These are phyloP conservation scores for Rhododendron henanense DNA, from an alignment of 148 eudicot species.

Conservation along the genomic window DNA sequence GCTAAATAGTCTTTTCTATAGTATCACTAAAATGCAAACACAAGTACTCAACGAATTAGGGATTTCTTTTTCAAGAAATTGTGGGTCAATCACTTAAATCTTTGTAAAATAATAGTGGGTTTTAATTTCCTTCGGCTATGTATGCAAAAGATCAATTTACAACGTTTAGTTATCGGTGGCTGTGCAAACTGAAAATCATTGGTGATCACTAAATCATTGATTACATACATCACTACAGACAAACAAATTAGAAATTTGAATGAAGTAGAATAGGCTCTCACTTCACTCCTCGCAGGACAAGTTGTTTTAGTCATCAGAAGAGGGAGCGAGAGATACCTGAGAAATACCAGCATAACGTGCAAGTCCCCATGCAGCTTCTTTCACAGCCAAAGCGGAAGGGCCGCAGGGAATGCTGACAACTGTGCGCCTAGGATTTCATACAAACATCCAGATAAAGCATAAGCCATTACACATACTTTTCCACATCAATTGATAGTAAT, in stretches of 20 bases:
- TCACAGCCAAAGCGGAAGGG: constrained; percentile 94
- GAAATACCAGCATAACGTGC: constrained; percentile 98
- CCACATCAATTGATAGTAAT: not conserved
- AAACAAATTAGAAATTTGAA: not conserved
- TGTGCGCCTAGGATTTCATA: constrained; percentile 58
- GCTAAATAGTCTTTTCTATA: not conserved
- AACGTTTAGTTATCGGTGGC: not conserved
- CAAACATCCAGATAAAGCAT: not conserved
- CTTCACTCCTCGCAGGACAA: not conserved
- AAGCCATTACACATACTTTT: not conserved
- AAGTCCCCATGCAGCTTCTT: constrained; percentile 99
- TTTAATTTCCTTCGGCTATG: not conserved
- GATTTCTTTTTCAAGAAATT: not conserved
- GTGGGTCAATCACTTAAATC: not conserved
- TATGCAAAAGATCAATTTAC: not conserved
- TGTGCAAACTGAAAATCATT: not conserved
- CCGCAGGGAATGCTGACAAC: constrained; percentile 95
- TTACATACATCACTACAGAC: not conserved
- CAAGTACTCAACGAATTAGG: not conserved
- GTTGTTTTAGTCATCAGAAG: not conserved
- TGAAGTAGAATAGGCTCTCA: not conserved
- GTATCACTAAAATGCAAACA: not conserved
- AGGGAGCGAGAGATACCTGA: constrained; percentile 43
- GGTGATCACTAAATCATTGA: not conserved
- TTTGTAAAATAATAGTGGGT: not conserved